Evolutionary conservation across 805 yeast species (phyloP), one percentile per base, ranked within the genome.

Genomic region (Starmerella khaoyaiensis): DNA sequence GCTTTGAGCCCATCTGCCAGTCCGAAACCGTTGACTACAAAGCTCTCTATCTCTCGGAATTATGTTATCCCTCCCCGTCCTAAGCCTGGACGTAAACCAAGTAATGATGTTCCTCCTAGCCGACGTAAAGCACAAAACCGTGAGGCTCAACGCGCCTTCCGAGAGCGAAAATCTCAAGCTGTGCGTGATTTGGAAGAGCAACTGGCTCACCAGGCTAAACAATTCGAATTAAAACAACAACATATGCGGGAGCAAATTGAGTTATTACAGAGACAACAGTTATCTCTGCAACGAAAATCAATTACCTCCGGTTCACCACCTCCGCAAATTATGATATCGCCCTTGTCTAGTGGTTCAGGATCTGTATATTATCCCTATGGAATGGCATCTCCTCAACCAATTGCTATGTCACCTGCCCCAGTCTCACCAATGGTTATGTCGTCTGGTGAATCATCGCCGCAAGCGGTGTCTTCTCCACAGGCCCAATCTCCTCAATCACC

Each of bases 191-290:
- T 87, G 36, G 97, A 86, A 55, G 70, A 80, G 57, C 84, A 84
- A 94, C 95, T 17, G 93, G 86, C 63, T 55, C 94, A 40, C 93
- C 96, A 2, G 81, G 82, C 61, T 63, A 95, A 46, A 93, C 83
- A 56, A 31, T 50, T 49, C 31, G 52, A 50, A 67, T 94, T 46
- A 63, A 93, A 50, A 93, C 94, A 15, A 79, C 79, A 22, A 41
- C 93, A 79, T 53, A 63, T 86, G 37, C 94, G 82, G 55, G 71
- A 68, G 35, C 74, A 72, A 57, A 65, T 78, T 39, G 61, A 68
- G 53, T 79, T 71, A 50, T 67, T 76, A 36, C 87, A 79, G 57
- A 68, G 71, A 35, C 70, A 68, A 48, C 82, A 73, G 50, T 46
- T 7, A 19, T 29, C 17, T 6, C 25, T 27, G 26, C 31, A 28